phyloP scores from a whole-genome alignment of 345 rosid species.

The Carallia pectinifolia region DNA sequence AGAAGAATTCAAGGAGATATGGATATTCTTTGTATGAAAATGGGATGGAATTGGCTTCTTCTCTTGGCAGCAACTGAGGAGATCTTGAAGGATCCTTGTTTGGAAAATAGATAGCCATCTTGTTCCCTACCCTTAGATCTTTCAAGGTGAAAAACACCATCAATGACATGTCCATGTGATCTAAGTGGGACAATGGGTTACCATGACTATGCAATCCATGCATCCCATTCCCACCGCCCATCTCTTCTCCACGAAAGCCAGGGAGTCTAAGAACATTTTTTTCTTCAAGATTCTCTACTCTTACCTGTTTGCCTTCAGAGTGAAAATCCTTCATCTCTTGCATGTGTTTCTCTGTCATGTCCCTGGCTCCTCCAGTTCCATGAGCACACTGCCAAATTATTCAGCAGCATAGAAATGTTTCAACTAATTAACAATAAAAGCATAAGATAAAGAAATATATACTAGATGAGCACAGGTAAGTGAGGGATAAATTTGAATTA shows the following conservation, averaged over 20 bases:
- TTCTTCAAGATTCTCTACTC: no score
- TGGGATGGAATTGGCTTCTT: conserved; percentile 31
- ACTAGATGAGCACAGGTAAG: no score
- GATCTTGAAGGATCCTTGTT: conserved; percentile 26
- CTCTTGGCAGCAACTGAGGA: conserved; percentile 34
- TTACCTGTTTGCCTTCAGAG: no score
- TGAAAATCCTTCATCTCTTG: neutral
- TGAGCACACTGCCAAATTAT: conserved; percentile 2
- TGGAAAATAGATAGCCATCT: conserved; percentile 32
- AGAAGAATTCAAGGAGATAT: conserved; percentile 38
- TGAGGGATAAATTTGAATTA: no score
- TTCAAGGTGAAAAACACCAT: conserved; percentile 42
- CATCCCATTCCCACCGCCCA: no score
- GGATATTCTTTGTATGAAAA: conserved; percentile 15
- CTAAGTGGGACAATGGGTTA: conserved; percentile 15
- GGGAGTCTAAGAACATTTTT: conserved; percentile 15
- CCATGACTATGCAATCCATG: neutral
- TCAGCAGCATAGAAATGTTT: neutral
- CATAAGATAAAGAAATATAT: no score
- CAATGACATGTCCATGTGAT: conserved; percentile 25
- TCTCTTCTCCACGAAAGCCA: neutral
- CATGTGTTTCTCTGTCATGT: neutral
- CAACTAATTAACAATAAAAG: no score
- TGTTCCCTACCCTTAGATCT: conserved; percentile 34
- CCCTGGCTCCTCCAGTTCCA: conserved; percentile 10